Evolutionary conservation across 345 rosid genomes (phyloP).

Genomic region (Aegle marmelos): DNA sequence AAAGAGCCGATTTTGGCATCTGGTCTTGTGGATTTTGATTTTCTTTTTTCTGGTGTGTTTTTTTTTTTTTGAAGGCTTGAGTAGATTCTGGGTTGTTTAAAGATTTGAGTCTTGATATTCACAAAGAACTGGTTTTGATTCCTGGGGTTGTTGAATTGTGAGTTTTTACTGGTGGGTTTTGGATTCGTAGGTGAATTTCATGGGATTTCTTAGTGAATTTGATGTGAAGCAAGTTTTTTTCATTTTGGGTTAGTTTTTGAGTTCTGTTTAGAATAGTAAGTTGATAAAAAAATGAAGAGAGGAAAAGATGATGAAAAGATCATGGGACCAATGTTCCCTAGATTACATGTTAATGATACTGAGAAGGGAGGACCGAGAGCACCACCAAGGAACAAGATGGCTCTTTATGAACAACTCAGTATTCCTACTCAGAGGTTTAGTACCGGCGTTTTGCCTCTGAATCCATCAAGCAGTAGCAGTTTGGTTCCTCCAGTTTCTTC

Average conservation of each 20-base stretch:
- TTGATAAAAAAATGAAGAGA: slow-evolving; percentile 52
- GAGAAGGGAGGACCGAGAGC: slow-evolving; percentile 94
- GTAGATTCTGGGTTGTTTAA: background rate
- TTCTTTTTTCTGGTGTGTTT: slow-evolving; percentile 1
- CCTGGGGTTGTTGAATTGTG: slow-evolving; percentile 1
- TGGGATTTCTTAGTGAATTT: slow-evolving; percentile 8
- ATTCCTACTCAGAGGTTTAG: slow-evolving; percentile 79
- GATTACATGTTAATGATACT: slow-evolving; percentile 89
- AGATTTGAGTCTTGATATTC: background rate
- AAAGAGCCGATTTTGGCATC: slow-evolving; percentile 9
- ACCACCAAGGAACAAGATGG: slow-evolving; percentile 99
- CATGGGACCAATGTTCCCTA: slow-evolving; percentile 81
- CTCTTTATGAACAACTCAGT: slow-evolving; percentile 90
- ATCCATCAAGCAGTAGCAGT: slow-evolving; percentile 25
- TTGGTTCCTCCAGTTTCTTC: slow-evolving; percentile 49
- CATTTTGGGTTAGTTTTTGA: slow-evolving; percentile 15
- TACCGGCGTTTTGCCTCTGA: slow-evolving; percentile 36
- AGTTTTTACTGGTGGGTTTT: slow-evolving; percentile 1
- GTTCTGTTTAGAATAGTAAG: background rate
- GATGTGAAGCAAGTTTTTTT: background rate
- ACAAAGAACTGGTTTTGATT: background rate
- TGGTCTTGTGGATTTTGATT: background rate
- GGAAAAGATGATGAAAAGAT: slow-evolving; percentile 70
- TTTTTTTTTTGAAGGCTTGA: background rate
- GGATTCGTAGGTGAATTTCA: slow-evolving; percentile 7